Evolutionary conservation across 108 stramenopile species (phyloP).

Genomic region (Cyclotella baltica): DNA sequence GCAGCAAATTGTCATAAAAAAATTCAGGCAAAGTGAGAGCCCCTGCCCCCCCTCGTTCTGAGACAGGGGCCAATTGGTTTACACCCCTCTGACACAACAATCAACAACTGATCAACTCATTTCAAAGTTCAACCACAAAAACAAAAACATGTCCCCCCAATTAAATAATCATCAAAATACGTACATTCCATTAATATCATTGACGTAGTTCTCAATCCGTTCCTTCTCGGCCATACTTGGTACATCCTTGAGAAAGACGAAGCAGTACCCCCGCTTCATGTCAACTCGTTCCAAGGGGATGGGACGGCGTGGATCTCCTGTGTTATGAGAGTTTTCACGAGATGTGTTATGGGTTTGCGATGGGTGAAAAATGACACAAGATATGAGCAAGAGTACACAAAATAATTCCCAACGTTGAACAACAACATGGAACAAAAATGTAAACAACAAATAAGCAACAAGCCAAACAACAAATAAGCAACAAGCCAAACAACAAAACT

Average conservation of each 20-base stretch:
- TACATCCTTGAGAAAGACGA: conserved; percentile 88
- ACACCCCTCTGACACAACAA: neutral
- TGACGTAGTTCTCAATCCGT: conserved; percentile 66
- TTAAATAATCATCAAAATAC: conserved; percentile 38
- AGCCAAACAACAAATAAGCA: neutral
- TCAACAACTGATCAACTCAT: neutral
- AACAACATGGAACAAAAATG: too few relatives aligned
- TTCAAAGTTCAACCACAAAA: neutral
- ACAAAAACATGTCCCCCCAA: neutral
- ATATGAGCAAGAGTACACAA: too few relatives aligned
- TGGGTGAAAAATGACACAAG: too few relatives aligned
- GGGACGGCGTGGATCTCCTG: conserved; percentile 31
- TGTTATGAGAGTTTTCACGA: neutral
- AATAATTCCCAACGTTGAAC: too few relatives aligned
- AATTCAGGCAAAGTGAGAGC: too few relatives aligned
- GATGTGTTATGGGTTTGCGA: too few relatives aligned
- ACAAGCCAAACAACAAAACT: neutral
- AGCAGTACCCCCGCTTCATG: conserved; percentile 85
- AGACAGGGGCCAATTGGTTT: too few relatives aligned
- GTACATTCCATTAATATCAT: conserved; percentile 88
- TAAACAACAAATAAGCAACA: neutral
- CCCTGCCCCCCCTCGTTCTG: too few relatives aligned
- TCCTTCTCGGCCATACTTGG: conserved; percentile 66
- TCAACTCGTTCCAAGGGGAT: conserved; percentile 78
- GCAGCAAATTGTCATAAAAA: too few relatives aligned